Evolutionary conservation across 331 rosid species (phyloP).

Genomic region (Cydonia oblonga): DNA sequence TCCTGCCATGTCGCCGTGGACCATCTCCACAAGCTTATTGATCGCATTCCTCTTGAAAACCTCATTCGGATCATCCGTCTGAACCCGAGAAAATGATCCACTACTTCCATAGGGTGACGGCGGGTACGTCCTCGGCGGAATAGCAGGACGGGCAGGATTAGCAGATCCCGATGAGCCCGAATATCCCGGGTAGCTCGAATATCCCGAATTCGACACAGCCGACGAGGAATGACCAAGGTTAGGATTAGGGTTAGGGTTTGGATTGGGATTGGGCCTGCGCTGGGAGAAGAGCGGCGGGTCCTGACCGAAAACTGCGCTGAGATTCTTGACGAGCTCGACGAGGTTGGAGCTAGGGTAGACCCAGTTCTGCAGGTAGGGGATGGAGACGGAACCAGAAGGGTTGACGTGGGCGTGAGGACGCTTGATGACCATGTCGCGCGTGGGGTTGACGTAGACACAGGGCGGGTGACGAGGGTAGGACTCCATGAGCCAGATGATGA

Average conservation of each 20-base stretch:
- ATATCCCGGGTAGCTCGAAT: neutral
- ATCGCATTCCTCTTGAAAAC: conserved; percentile 55
- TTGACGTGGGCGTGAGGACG: conserved; percentile 69
- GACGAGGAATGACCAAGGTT: conserved; percentile 4
- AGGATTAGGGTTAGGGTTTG: conserved; percentile 15
- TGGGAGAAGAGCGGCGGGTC: conserved; percentile 81
- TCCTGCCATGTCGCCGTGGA: conserved; percentile 39
- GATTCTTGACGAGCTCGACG: conserved; percentile 39
- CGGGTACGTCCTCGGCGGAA: conserved; percentile 59
- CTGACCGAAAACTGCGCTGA: conserved; percentile 43
- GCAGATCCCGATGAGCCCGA: conserved; percentile 4
- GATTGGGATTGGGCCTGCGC: conserved; percentile 33
- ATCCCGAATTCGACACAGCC: neutral
- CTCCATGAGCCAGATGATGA: conserved; percentile 82
- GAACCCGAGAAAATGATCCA: conserved; percentile 15
- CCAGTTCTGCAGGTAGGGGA: conserved; percentile 68
- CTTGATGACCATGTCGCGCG: conserved; percentile 85
- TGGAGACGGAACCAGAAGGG: conserved; percentile 71
- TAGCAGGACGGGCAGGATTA: conserved; percentile 32
- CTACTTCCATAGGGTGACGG: conserved; percentile 56
- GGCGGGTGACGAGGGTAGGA: conserved; percentile 86
- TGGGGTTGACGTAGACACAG: conserved; percentile 73
- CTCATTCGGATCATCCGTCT: conserved; percentile 68
- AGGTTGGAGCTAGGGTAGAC: conserved; percentile 71
- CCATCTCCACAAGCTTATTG: conserved; percentile 70